Percentiles rank a stretch among this genome's conserved stretches.
phyloP scores from a whole-genome alignment of 179 eudicot species.

The Corrigiola litoralis region DNA sequence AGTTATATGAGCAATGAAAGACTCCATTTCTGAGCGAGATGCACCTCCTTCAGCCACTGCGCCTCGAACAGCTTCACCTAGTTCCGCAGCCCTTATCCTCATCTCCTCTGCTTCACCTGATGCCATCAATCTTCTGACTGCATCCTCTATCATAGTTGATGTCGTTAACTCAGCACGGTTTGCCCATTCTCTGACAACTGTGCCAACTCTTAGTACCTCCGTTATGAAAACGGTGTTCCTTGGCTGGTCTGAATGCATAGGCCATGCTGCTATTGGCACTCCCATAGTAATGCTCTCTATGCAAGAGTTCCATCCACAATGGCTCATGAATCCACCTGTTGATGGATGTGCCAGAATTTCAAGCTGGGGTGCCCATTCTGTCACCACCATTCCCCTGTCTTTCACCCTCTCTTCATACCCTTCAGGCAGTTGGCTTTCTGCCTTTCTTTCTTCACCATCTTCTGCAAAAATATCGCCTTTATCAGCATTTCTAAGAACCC shows the following conservation, averaged over 20 bases:
- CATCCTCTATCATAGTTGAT: conserved; percentile 17
- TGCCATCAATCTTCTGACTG: conserved; percentile 32
- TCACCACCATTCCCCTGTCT: conserved; percentile 36
- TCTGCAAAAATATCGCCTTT: no score
- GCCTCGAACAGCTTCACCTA: conserved; percentile 13
- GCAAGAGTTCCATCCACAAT: no score
- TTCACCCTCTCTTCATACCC: conserved; percentile 44
- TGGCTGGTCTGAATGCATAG: conserved; percentile 57
- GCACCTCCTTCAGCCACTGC: no score
- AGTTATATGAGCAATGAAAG: no score
- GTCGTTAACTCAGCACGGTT: conserved; percentile 19
- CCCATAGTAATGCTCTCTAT: conserved; percentile 60
- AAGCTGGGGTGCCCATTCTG: conserved; percentile 58
- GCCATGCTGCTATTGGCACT: conserved; percentile 58
- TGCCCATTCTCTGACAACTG: conserved; percentile 31
- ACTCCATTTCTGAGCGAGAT: no score
- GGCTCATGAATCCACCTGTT: conserved; percentile 51
- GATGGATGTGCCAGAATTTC: conserved; percentile 48
- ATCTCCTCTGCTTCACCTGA: conserved; percentile 38
- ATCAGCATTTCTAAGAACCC: conserved; percentile 46
- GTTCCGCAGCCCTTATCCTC: conserved; percentile 30
- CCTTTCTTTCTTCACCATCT: neutral
- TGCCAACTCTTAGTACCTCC: conserved; percentile 27
- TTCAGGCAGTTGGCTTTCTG: conserved; percentile 18
- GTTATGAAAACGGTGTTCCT: conserved; percentile 35